Base-by-base conservation (phyloP, 805 yeast genomes). In the Monosporozyma servazzii region DNA sequence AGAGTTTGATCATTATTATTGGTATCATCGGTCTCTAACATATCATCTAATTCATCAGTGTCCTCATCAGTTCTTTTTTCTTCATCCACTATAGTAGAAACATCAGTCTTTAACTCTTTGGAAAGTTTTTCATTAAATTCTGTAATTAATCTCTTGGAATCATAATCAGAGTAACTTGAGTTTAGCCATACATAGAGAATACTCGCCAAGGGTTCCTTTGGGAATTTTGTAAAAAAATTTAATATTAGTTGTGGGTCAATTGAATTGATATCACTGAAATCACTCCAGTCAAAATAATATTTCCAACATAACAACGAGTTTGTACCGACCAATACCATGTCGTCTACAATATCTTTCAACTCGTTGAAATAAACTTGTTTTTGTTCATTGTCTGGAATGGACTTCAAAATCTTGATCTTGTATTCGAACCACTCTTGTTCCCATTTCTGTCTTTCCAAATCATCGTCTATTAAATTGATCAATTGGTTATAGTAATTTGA, bases 221-320 rank as follows among this genome's bases (percentile, higher is more conserved):
- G 81, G 66, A 86, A 88, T 41, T 71, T 64, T 42, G 69, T 68
- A 43, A 86, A 70, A 60, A 79, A 87, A 36, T 69, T 74, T n/a
- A 73, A 57, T 1, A 87, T 56, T 4, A 73, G 62, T 9, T 65
- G 66, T 17, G 71, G 60, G 48, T 82, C 82, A 47, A 85, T 62
- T 2, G 75, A 74, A 9, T 71, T 66, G 5, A 88, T 63, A 3
- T 73, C 67, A 5, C 62, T 63, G 7, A 75, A 75, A 64, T 89
- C 96, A 25, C 71, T 57, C 84, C 91, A 85, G 56, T 89, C 93
- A 52, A 88, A 77, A 59, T 79, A 80, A 10, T 82, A 61, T 39
- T 75, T 73, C 96, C 96, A 90, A 1, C 89, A 87, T 30, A 76
- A 69, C 37, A 78, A 71, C 5, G 81, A 80, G 1, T 76, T 74